Conservation (phyloP, 2,329 filamentous ascomycete genomes). For the Cladorrhinum sp. region DNA sequence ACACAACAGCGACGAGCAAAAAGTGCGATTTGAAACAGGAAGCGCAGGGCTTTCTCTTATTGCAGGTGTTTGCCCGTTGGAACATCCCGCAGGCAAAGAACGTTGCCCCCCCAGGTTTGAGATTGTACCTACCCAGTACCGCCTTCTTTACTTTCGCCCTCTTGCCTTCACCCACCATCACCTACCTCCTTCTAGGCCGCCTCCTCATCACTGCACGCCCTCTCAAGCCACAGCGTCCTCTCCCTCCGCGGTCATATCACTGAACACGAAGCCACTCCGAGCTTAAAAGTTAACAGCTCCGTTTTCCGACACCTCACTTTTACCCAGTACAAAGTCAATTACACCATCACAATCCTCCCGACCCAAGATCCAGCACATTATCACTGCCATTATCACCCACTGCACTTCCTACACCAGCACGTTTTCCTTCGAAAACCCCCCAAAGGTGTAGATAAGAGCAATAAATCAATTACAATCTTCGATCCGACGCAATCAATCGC, state of each 20-base stretch:
- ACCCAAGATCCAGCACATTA: constrained; percentile 4
- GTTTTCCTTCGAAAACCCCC: constrained; percentile 86
- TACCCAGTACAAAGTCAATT: not conserved
- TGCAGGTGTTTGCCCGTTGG: constrained; percentile 2
- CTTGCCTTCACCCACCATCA: constrained; percentile 2
- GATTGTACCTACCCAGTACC: not conserved
- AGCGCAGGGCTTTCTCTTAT: not conserved
- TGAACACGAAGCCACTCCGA: constrained; percentile 17
- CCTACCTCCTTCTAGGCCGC: constrained; percentile 9
- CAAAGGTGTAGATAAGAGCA: constrained; percentile 67
- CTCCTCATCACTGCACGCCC: constrained; percentile 20
- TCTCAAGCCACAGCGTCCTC: constrained; percentile 19
- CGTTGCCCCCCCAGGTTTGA: constrained; percentile 6
- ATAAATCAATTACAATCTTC: constrained; percentile 47
- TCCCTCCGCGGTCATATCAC: constrained; percentile 18
- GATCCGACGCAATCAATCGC: constrained; percentile 32
- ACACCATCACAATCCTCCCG: not conserved
- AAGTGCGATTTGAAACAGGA: constrained; percentile 7
- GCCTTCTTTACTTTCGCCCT: not conserved
- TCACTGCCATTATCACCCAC: not conserved
- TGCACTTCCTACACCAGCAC: constrained; percentile 67
- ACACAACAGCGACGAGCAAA: not conserved
- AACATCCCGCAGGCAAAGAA: constrained; percentile 1
- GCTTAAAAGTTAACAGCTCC: not conserved
- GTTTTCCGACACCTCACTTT: constrained; percentile 18